Percentiles rank a stretch among this genome's conserved stretches.
Conservation (phyloP, 2,329 filamentous ascomycete species). For the Bisporella sp. region DNA sequence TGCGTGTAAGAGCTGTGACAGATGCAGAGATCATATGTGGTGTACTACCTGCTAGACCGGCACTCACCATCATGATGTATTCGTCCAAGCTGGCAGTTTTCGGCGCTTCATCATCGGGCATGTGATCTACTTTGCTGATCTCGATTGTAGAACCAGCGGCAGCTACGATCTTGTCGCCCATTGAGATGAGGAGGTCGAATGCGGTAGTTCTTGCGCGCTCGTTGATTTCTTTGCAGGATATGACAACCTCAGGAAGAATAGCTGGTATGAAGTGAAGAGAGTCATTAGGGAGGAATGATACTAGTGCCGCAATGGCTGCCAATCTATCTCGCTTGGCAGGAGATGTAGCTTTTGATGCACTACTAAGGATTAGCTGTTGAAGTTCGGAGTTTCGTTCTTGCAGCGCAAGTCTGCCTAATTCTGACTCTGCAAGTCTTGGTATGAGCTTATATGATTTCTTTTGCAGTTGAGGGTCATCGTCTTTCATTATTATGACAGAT, state of each 20-base stretch:
- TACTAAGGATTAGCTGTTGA: constrained; percentile 72
- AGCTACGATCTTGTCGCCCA: constrained; percentile 70
- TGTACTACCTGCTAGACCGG: constrained; percentile 83
- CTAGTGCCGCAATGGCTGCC: constrained; percentile 70
- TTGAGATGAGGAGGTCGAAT: constrained; percentile 82
- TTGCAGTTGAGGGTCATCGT: constrained; percentile 84
- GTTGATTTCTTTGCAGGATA: constrained; percentile 96
- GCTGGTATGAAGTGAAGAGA: constrained; percentile 91
- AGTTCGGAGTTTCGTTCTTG: constrained; percentile 69
- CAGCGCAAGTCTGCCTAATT: constrained; percentile 69
- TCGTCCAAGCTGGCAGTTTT: constrained; percentile 83
- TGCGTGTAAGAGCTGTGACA: constrained; percentile 90
- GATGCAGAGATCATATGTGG: constrained; percentile 97
- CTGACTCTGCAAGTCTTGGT: constrained; percentile 77
- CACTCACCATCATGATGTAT: constrained; percentile 97
- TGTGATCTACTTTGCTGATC: constrained; percentile 80
- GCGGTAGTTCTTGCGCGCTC: constrained; percentile 86
- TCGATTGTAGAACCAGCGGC: constrained; percentile 68
- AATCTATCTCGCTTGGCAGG: constrained; percentile 83
- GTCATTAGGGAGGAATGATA: constrained; percentile 68
- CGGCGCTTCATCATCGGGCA: constrained; percentile 72
- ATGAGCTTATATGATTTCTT: constrained; percentile 99
- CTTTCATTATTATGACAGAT: constrained; percentile 70
- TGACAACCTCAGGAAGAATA: constrained; percentile 87
- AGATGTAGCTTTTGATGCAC: constrained; percentile 76